phyloP scores from a whole-genome alignment of 1,284 basidiomycete genomes.

The Abortiporus biennis region DNA sequence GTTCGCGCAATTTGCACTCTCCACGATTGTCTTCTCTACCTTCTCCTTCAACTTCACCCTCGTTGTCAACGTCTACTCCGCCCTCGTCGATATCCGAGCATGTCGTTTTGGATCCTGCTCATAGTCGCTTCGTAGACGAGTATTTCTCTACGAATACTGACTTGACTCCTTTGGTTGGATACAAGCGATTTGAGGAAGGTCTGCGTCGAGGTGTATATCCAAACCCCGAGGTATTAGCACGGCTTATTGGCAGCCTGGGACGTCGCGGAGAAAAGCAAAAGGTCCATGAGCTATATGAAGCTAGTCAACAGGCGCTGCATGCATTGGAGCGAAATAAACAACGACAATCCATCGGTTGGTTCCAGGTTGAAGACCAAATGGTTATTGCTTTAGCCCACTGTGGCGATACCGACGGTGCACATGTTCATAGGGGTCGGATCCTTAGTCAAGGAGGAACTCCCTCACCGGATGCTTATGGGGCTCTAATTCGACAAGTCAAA shows the following conservation, averaged over 20 bases:
- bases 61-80: neutral
- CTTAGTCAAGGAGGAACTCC: slow-evolving; percentile 76
- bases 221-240: slow-evolving; percentile 47
- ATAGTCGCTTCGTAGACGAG: slow-evolving; percentile 36
- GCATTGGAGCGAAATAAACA: slow-evolving; percentile 38
- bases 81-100: neutral
- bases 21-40: no score
- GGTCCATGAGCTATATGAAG: slow-evolving; percentile 63
- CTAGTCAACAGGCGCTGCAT: slow-evolving; percentile 59
- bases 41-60: neutral
- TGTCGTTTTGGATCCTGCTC: slow-evolving; percentile 23
- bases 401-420: slow-evolving; percentile 75
- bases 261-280: slow-evolving; percentile 56
- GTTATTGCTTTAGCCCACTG: slow-evolving; percentile 78
- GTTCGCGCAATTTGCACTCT: no score
- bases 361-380: slow-evolving; percentile 82
- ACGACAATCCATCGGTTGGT: slow-evolving; percentile 62
- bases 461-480: slow-evolving; percentile 85
- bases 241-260: slow-evolving; percentile 65
- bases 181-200: slow-evolving; percentile 32
- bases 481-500: slow-evolving; percentile 80
- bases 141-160: slow-evolving; percentile 25
- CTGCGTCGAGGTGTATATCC: slow-evolving; percentile 40
- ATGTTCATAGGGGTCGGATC: slow-evolving; percentile 76
- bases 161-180: slow-evolving; percentile 26